Conservation (phyloP, 2,329 filamentous ascomycete genomes). For the Acephala macrosclerotiorum region DNA sequence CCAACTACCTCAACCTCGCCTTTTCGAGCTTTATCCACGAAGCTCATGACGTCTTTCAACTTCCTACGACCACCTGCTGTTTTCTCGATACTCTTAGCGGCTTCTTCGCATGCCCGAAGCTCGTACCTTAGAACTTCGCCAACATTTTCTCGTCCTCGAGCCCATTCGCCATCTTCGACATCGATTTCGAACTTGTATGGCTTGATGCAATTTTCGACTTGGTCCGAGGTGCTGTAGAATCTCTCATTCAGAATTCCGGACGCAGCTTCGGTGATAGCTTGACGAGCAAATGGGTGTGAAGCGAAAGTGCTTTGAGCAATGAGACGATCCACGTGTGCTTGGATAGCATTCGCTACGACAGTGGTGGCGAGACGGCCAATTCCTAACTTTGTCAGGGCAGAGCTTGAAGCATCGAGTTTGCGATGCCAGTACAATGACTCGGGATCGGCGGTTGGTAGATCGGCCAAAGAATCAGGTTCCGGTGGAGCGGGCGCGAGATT, state of each 20-base stretch:
- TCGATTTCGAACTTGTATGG: slow-evolving; percentile 99
- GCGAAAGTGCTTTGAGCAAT: slow-evolving; percentile 84
- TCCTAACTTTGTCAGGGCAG: slow-evolving; percentile 89
- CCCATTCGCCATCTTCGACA: slow-evolving; percentile 90
- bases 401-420: slow-evolving; percentile 91
- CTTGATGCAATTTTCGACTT: slow-evolving; percentile 99
- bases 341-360: slow-evolving; percentile 87
- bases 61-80: slow-evolving; percentile 83
- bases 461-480: slow-evolving; percentile 76
- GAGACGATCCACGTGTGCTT: slow-evolving; percentile 81
- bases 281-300: slow-evolving; percentile 87
- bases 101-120: slow-evolving; percentile 81
- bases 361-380: slow-evolving; percentile 92
- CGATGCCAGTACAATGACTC: slow-evolving; percentile 91
- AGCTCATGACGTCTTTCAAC: slow-evolving; percentile 86
- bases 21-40: slow-evolving; percentile 88
- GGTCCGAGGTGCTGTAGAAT: slow-evolving; percentile 96
- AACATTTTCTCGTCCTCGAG: slow-evolving; percentile 83
- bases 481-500: slow-evolving; percentile 72
- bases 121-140: slow-evolving; percentile 85
- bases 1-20: slow-evolving; percentile 87
- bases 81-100: slow-evolving; percentile 78
- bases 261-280: slow-evolving; percentile 92
- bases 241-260: slow-evolving; percentile 90
- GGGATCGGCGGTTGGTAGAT: slow-evolving; percentile 84